Conservation (phyloP, 2,329 filamentous ascomycete genomes). For the Scopulariopsis brevicaulis region DNA sequence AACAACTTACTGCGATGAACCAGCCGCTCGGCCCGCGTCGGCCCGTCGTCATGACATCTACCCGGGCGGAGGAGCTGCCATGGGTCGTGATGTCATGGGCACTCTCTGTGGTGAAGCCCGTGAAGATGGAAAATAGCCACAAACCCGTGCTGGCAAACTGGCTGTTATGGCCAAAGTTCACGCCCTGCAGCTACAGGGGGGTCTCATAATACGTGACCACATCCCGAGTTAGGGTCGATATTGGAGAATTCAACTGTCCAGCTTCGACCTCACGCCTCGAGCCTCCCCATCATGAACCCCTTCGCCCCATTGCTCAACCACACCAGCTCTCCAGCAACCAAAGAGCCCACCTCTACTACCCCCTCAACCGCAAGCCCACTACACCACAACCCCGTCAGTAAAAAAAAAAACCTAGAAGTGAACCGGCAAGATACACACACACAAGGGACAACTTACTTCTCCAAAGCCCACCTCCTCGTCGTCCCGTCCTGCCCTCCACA, state of each 20-base stretch:
- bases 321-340: slow-evolving; percentile 64
- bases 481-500: slow-evolving; percentile 77
- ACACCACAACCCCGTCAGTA: background rate
- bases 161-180: too few species aligned
- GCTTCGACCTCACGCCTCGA: background rate
- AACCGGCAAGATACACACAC: background rate
- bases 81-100: too few species aligned
- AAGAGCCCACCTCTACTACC: slow-evolving; percentile 41
- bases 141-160: too few species aligned
- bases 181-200: too few species aligned
- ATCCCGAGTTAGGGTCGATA: background rate
- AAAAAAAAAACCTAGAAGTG: background rate
- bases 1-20: too few species aligned
- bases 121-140: too few species aligned
- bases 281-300: slow-evolving; percentile 47
- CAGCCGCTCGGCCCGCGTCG: too few species aligned
- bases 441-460: slow-evolving; percentile 32
- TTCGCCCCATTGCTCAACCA: slow-evolving; percentile 85
- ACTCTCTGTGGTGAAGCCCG: too few species aligned
- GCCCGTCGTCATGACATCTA: too few species aligned
- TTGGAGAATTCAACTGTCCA: background rate
- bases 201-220: background rate
- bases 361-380: slow-evolving; percentile 55
- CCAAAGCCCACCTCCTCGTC: slow-evolving; percentile 72
- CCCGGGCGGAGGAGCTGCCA: too few species aligned